Evolutionary conservation across 768 basidiomycete species (phyloP), one percentile per base, ranked within the genome.

Genomic region (Rhodotorula kratochvilovae): DNA sequence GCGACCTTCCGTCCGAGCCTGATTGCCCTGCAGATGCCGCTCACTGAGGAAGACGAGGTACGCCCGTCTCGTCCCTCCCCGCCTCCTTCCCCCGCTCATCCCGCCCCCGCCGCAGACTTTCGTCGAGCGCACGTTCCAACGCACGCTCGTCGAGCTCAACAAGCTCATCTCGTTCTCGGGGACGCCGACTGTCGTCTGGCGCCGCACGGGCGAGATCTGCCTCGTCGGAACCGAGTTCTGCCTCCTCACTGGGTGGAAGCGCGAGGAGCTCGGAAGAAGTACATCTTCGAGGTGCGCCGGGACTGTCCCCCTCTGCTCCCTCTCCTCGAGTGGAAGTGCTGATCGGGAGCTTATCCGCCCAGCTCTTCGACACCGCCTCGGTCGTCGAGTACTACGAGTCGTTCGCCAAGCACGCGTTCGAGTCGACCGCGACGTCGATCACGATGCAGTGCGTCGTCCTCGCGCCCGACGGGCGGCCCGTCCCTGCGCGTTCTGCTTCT

Each of bases 101-200:
- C 29, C 33, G 36, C 46, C 12, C 3, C 21, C 23, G 19, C 61
- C 31, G 16, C 65, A 73, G 70, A 71, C 64, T 21, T 97, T 98
- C 80, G 89, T 95, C 61, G 95, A 98, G 82, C 88, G 89, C 78
- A 95, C 91, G 75, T 95, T 98, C 80, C 95, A 97, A 81, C 85
- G 95, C 62, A 91, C 92, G 45, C 82, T 98, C 70, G 84, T 97
- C 77, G 95, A 98, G 83, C 85, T 97, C 67, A 92, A 96, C 81
- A 97, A 96, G 82, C 85, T 98, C 71, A 96, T 98, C 69, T 92
- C 92, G 62, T 96, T 91, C 80, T 94, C 90, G 76, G 95, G 95
- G 19, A 98, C 95, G 39, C 95, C 95, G 5, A 98, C 95, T 2
- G 92, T 94, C 53, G 90, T 95, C 19, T 99, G 95, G 95, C 88